phyloP scores from a whole-genome alignment of 2,329 filamentous ascomycete species.

The Fusarium sp. region DNA sequence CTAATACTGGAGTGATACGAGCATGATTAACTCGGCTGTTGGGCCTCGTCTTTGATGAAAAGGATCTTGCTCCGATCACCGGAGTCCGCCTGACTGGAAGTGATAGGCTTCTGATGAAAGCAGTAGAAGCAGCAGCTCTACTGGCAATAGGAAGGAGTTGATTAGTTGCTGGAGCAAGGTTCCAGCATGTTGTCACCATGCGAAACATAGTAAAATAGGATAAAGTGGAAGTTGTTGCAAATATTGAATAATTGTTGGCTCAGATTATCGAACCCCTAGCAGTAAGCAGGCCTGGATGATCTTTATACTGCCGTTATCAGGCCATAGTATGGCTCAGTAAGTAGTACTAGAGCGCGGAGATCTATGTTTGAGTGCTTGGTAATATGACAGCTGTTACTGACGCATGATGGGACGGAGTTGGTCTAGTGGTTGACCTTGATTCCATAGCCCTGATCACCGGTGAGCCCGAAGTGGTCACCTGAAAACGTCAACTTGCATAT shows the following conservation, averaged over 20 bases:
- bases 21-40: no score
- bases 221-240: background rate
- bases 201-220: background rate
- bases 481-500: background rate
- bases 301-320: background rate
- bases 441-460: background rate
- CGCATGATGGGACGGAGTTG: background rate
- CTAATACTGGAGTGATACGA: background rate
- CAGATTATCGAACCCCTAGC: no score
- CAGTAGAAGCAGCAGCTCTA: background rate
- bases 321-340: background rate
- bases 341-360: background rate
- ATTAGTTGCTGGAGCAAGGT: background rate
- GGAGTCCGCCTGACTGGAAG: background rate
- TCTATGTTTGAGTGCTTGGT: background rate
- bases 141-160: background rate
- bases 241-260: background rate
- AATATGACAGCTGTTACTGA: background rate
- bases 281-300: background rate
- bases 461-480: background rate
- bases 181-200: background rate
- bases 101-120: background rate
- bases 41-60: background rate
- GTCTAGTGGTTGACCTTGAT: background rate
- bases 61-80: background rate